phyloP scores from a whole-genome alignment of 805 yeast genomes.

The Scheffersomyces coipomensis region DNA sequence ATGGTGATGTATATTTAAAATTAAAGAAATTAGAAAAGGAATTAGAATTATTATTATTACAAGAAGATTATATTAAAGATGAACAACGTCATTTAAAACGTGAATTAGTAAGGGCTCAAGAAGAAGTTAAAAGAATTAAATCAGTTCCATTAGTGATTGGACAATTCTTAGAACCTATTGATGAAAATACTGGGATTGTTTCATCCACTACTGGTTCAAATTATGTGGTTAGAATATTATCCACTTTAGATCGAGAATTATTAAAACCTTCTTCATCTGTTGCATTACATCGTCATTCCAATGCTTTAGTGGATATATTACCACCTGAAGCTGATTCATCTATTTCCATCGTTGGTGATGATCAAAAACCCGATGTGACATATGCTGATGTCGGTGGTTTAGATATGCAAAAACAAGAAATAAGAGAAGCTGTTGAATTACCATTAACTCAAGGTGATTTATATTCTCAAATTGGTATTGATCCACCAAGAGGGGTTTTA shows the following conservation, averaged over 20 bases:
- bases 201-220: constrained; percentile 97
- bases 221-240: constrained; percentile 91
- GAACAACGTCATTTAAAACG: constrained; percentile 96
- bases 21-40: constrained; percentile 90
- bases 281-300: constrained; percentile 97
- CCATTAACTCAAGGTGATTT: constrained; percentile 95
- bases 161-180: constrained; percentile 96
- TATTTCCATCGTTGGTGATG: constrained; percentile 90
- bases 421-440: constrained; percentile 96
- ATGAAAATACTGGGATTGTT: constrained; percentile 93
- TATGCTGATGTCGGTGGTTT: constrained; percentile 98
- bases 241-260: constrained; percentile 92
- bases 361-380: constrained; percentile 88
- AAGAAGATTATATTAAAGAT: constrained; percentile 96
- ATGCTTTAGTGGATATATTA: constrained; percentile 92
- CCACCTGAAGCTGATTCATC: constrained; percentile 99
- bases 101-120: constrained; percentile 94
- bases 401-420: constrained; percentile 99
- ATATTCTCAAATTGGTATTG: constrained; percentile 96
- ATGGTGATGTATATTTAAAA: constrained; percentile 72
- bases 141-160: constrained; percentile 98
- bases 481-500: constrained; percentile 97
- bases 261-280: constrained; percentile 94
- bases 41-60: constrained; percentile 76
- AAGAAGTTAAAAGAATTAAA: constrained; percentile 95